Evolutionary conservation across 1,284 basidiomycete species (phyloP), one percentile per base, ranked within the genome.

Genomic region (Anthracocystis walkeri): DNA sequence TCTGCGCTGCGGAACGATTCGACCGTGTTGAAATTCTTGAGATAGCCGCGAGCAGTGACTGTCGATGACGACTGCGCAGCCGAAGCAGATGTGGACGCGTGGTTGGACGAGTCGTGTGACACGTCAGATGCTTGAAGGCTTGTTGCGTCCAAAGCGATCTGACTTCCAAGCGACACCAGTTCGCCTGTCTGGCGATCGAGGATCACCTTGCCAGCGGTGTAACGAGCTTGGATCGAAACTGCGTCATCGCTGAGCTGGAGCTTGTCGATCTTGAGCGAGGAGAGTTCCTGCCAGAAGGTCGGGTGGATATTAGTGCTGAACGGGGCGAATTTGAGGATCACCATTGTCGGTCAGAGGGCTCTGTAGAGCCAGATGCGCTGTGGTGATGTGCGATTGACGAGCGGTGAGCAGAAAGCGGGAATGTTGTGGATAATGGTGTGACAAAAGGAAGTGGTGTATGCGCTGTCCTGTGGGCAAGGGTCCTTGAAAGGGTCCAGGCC

Each of bases 1-100:
- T 97, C 93, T 1, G 91, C 91, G 2, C 89, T 89, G 81, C 92
- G 95, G 87, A 99, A 99, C 14, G 97, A 94, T 79, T 98, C 95
- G 78, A 98, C 91, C 2, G 97, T 98, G 84, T 99, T 99, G 87
- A 85, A 87, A 76, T 87, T 87, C 88, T 94, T 95, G 79, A 98
- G 89, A 1, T 88, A 86, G 11, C 96, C 96, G 31, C 56, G 63
- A 3, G 61, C 57, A 2, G 8, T 14, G 56, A 65, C 45, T 16
- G 53, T 18, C 1, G 55, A 51, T 1, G 27, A 33, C 29, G 29
- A 7, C 38, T 20, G 51, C 25, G 25, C 40, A 91, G 85, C 8
- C 89, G 64, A 16, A 52, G 65, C 27, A 53, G 65, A 55, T 21
- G 41, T 14, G 53, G 64, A 21, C 29, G 44, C 12, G 5, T 35